Percentiles rank a stretch among this genome's conserved stretches.
Evolutionary conservation across 768 basidiomycete genomes (phyloP).

Genomic region (Calvatia gigantea): DNA sequence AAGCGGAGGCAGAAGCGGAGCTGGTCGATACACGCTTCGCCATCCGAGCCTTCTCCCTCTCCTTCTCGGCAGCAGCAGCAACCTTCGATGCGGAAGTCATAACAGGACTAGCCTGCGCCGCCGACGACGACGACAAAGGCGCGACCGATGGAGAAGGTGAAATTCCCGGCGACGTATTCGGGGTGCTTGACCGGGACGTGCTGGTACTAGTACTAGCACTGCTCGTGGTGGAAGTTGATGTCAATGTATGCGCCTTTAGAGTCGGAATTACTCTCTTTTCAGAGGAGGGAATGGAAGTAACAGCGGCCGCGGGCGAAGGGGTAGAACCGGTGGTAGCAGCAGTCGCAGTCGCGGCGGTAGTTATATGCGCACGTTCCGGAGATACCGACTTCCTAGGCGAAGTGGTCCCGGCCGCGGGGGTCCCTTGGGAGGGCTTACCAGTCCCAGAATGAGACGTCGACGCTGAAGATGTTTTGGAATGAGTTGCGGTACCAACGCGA

Average conservation of each 20-base stretch:
- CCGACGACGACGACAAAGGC: slow-evolving; percentile 1
- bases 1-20: slow-evolving; percentile 1
- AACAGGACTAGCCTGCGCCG: slow-evolving; percentile 1
- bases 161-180: not conserved
- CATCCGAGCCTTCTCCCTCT: slow-evolving; percentile 5
- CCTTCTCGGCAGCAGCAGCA: slow-evolving; percentile 8
- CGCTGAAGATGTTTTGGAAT: not conserved
- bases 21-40: slow-evolving; percentile 7
- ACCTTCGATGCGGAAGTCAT: slow-evolving; percentile 8
- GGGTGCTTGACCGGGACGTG: not conserved
- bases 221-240: not conserved
- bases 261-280: not conserved
- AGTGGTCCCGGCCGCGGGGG: not conserved
- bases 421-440: not conserved
- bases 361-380: not conserved
- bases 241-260: not conserved
- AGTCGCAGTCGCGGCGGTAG: not conserved
- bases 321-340: not conserved
- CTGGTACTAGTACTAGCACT: not conserved
- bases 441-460: slow-evolving; percentile 1
- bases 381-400: slow-evolving; percentile 4
- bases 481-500: slow-evolving; percentile 7
- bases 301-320: not conserved
- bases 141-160: slow-evolving; percentile 9
- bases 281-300: not conserved